Conservation (phyloP, 1,139 yeast species). For the Arxiozyma slooffiae region DNA sequence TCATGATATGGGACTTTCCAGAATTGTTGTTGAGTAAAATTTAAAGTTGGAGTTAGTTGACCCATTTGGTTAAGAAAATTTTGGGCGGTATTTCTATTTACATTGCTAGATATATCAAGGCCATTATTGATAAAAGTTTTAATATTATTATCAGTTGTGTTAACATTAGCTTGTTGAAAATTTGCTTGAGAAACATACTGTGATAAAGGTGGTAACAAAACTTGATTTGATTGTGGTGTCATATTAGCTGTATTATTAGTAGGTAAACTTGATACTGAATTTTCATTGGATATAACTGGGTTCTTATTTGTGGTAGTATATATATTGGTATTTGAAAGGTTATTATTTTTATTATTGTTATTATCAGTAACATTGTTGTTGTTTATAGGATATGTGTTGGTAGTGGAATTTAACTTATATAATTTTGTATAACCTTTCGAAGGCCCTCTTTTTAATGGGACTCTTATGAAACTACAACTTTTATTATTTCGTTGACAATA, state of each 20-base stretch:
- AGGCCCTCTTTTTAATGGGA: constrained; percentile 71
- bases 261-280: neutral
- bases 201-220: constrained; percentile 27
- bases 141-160: neutral
- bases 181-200: constrained; percentile 20
- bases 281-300: neutral
- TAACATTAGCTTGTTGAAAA: neutral
- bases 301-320: neutral
- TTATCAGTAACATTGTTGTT: no score
- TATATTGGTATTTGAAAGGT: neutral
- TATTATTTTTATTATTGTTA: no score
- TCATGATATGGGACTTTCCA: constrained; percentile 32
- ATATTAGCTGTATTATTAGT: constrained; percentile 10
- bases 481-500: constrained; percentile 24
- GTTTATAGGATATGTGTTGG: neutral
- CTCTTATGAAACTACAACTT: constrained; percentile 37
- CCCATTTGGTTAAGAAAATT: neutral
- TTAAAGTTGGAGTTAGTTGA: constrained; percentile 1
- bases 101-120: neutral
- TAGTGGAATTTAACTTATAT: neutral
- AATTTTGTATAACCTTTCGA: constrained; percentile 50
- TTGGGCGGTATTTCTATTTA: neutral
- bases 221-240: constrained; percentile 9
- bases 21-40: constrained; percentile 24
- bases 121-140: neutral